Conservation (phyloP, 2,329 filamentous ascomycete genomes). For the Chaetothyriales sp. region DNA sequence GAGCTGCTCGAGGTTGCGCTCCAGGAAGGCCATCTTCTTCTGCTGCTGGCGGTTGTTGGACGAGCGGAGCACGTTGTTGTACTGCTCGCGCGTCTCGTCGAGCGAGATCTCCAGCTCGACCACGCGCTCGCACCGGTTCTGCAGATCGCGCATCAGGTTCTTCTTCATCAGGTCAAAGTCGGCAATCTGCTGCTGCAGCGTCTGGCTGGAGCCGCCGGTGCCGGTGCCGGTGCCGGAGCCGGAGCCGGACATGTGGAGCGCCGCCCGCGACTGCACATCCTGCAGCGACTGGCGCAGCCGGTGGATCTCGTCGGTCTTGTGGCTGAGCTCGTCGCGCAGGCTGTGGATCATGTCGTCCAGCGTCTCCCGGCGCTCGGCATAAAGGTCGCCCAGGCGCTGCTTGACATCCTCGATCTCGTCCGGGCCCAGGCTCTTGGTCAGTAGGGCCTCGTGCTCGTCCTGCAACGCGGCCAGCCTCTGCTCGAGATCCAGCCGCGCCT, state of each 20-base stretch:
- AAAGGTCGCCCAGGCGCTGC: conserved; percentile 60
- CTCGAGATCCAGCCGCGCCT: conserved; percentile 58
- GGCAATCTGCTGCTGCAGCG: conserved; percentile 90
- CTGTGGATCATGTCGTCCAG: conserved; percentile 63
- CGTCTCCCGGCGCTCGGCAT: conserved; percentile 59
- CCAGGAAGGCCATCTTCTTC: conserved; percentile 99
- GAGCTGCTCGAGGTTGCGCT: conserved; percentile 93
- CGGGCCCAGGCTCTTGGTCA: conserved; percentile 65
- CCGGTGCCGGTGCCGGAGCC: too few species aligned
- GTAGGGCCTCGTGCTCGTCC: conserved; percentile 68
- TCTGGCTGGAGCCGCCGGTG: conserved; percentile 70
- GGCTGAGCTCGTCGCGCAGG: conserved; percentile 59
- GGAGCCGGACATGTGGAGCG: conserved; percentile 39
- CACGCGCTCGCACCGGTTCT: conserved; percentile 95
- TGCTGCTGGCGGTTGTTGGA: conserved; percentile 98
- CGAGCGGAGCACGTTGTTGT: conserved; percentile 92
- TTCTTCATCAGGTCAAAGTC: conserved; percentile 99
- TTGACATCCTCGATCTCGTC: conserved; percentile 76
- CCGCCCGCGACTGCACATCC: conserved; percentile 56
- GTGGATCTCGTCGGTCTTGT: conserved; percentile 68
- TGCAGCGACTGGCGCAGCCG: conserved; percentile 71
- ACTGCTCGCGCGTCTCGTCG: conserved; percentile 94
- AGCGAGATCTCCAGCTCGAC: conserved; percentile 96
- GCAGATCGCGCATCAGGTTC: conserved; percentile 93
- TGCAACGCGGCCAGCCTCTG: conserved; percentile 60